A percentile compares a stretch with the other conserved stretches of the same genome.
Conservation (phyloP, 208 protist genomes). For the Wallacemonas sp. region DNA sequence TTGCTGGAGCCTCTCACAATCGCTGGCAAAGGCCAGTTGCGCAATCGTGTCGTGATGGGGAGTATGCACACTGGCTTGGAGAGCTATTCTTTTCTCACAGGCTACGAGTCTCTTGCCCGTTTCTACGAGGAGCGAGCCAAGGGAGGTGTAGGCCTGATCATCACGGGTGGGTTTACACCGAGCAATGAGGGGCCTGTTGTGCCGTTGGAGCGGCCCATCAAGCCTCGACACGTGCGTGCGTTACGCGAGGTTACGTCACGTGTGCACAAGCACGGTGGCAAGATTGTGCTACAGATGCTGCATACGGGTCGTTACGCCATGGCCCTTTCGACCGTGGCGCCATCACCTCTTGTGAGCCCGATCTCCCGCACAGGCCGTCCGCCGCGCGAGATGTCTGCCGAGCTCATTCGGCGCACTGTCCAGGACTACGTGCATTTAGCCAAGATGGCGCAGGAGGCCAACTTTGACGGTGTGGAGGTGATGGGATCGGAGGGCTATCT, state of each 20-base stretch:
- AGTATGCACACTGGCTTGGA: conserved; percentile 87
- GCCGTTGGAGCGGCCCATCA: conserved; percentile 40
- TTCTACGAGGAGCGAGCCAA: conserved; percentile 69
- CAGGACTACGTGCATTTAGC: conserved; percentile 51
- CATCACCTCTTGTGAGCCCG: conserved; percentile 49
- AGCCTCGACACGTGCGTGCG: conserved; percentile 28
- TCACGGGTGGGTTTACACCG: conserved; percentile 78
- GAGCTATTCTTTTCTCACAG: conserved; percentile 21
- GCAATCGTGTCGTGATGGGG: conserved; percentile 88
- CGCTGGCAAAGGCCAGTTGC: conserved; percentile 63
- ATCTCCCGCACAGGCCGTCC: conserved; percentile 36
- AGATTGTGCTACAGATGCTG: conserved; percentile 88
- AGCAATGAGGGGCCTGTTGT: conserved; percentile 57
- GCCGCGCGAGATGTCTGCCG: conserved; percentile 45
- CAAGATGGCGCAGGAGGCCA: conserved; percentile 51
- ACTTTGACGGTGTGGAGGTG: conserved; percentile 92
- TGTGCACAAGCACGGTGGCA: conserved; percentile 70
- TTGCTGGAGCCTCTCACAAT: conserved; percentile 69
- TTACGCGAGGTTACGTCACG: conserved; percentile 66
- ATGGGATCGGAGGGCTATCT: conserved; percentile 90
- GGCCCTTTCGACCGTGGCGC: conserved; percentile 49
- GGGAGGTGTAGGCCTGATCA: conserved; percentile 67
- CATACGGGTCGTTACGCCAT: conserved; percentile 74
- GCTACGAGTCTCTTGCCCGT: conserved; percentile 32
- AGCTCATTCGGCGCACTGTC: conserved; percentile 61